Percentiles rank a stretch among this genome's conserved stretches.
Conservation (phyloP, 176 grass and related monocot genomes). For the Lolium perenne region DNA sequence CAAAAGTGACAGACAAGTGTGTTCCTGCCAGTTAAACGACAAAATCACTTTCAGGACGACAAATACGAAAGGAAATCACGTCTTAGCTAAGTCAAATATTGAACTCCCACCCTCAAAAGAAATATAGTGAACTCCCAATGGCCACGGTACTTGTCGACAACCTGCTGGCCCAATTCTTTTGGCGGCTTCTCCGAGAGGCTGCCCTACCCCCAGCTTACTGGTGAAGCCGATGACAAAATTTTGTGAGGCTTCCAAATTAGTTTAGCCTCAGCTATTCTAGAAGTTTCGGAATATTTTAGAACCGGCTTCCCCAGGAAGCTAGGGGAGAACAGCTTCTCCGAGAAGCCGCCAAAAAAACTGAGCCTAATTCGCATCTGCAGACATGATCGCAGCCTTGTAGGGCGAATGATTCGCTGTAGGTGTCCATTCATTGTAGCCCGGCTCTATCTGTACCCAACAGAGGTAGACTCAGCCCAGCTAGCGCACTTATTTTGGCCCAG, state of each 20-base stretch:
- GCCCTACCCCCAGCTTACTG: too few species aligned
- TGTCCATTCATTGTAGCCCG: conserved; percentile 9
- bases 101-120: background rate
- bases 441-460: background rate
- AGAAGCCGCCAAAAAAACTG: too few species aligned
- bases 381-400: background rate
- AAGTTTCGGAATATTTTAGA: too few species aligned
- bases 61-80: background rate
- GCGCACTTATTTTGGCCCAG: conserved; percentile 1
- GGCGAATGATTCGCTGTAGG: background rate
- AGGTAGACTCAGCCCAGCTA: background rate
- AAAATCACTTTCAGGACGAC: background rate
- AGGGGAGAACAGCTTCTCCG: too few species aligned
- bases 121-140: too few species aligned
- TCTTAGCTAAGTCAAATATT: background rate
- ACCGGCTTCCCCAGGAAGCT: too few species aligned
- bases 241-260: too few species aligned
- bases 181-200: too few species aligned
- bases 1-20: conserved; percentile 2
- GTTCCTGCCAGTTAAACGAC: background rate
- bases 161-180: too few species aligned
- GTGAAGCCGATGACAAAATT: too few species aligned
- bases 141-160: background rate
- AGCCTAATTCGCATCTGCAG: background rate
- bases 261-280: too few species aligned